phyloP scores from a whole-genome alignment of 768 basidiomycete species.

The Tremella yokohamensis region DNA sequence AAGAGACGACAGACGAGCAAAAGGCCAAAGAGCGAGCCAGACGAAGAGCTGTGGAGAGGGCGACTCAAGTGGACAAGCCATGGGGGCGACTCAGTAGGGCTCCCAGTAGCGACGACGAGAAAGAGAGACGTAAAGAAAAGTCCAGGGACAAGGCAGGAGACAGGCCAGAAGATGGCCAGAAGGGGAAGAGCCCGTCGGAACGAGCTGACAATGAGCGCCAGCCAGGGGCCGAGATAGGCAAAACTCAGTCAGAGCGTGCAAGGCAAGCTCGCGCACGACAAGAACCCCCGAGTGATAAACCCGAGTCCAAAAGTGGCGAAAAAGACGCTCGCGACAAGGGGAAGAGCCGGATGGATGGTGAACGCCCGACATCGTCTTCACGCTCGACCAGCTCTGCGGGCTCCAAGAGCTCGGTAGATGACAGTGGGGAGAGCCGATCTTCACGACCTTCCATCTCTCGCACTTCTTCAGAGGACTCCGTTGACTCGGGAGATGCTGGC shows the following conservation, averaged over 20 bases:
- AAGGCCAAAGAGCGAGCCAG: background rate
- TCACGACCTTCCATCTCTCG: no score
- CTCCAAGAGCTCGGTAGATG: background rate
- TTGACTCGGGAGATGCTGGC: background rate
- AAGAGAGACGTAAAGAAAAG: background rate
- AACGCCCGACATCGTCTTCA: background rate
- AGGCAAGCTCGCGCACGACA: background rate
- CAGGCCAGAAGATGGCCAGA: background rate
- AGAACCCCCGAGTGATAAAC: background rate
- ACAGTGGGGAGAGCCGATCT: background rate
- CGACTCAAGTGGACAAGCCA: background rate
- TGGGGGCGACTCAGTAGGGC: background rate
- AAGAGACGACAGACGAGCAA: background rate
- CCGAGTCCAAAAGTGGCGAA: no score
- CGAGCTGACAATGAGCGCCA: no score
- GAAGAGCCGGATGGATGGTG: constrained; percentile 21
- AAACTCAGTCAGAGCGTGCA: background rate
- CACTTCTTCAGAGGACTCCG: background rate
- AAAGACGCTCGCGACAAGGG: constrained; percentile 14
- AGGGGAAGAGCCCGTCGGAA: background rate
- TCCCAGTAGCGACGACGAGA: background rate
- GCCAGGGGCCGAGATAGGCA: no score
- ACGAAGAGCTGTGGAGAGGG: constrained; percentile 5
- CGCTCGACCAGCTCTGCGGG: background rate
- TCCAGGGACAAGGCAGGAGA: constrained; percentile 10